Evolutionary conservation across 305 asterid species (phyloP).

Genomic region (Salvia sclarea): DNA sequence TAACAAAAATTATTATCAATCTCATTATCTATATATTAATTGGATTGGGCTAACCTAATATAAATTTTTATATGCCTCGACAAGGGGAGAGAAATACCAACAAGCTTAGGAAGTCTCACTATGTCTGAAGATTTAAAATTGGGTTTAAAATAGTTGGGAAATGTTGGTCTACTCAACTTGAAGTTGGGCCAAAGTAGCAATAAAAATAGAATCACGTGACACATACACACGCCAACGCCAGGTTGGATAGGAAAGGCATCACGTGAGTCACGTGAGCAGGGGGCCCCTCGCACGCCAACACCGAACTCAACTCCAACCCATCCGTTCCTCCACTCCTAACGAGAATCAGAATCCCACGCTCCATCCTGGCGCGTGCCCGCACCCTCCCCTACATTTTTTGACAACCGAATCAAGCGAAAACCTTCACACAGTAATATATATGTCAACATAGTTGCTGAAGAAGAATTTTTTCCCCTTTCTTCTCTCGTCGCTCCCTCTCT

Average conservation of each 20-base stretch:
- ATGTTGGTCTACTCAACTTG: no score
- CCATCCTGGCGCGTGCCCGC: conserved; percentile 25
- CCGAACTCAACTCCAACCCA: conserved; percentile 26
- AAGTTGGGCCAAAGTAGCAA: neutral
- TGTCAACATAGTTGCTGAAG: conserved; percentile 5
- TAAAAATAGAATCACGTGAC: conserved; percentile 29
- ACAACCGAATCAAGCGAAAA: conserved; percentile 1
- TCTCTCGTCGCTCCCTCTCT: conserved; percentile 10
- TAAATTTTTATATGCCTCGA: no score
- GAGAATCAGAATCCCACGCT: conserved; percentile 31
- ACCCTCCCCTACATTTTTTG: neutral
- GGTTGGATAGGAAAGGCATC: conserved; percentile 31
- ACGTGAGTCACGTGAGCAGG: conserved; percentile 37
- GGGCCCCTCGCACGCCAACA: conserved; percentile 32
- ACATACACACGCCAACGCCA: conserved; percentile 16
- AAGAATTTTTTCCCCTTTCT: conserved; percentile 9
- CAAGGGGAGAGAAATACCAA: no score
- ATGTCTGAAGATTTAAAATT: neutral
- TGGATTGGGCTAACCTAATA: no score
- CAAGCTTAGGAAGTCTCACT: no score
- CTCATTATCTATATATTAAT: no score
- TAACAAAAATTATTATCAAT: no score
- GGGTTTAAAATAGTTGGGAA: no score
- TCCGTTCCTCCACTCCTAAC: conserved; percentile 1
- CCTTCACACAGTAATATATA: conserved; percentile 29